These are phyloP conservation scores for Pyrus communis DNA, from an alignment of 306 rosid species.

Conservation along the genomic window DNA sequence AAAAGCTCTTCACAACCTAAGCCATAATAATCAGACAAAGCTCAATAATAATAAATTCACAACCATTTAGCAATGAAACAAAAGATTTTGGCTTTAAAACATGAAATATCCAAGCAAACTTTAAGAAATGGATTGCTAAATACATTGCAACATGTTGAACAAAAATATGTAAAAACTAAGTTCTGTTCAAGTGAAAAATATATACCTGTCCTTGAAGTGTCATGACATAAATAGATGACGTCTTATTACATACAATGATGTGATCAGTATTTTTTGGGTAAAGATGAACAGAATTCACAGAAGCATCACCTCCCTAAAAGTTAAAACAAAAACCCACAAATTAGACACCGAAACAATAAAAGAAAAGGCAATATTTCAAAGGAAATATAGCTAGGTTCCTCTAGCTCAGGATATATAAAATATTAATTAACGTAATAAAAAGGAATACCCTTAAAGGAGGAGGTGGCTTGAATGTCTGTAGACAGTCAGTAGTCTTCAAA, in stretches of 20 bases:
- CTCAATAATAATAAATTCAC: neutral
- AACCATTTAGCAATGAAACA: neutral
- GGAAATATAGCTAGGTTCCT: slow-evolving; percentile 6
- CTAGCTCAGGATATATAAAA: neutral
- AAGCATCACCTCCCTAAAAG: slow-evolving; percentile 91
- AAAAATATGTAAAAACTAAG: neutral
- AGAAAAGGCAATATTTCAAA: neutral
- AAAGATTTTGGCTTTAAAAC: neutral
- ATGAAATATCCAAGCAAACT: neutral
- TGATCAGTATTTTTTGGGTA: slow-evolving; percentile 84
- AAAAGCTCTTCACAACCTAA: slow-evolving; percentile 97
- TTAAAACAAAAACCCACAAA: slow-evolving; percentile 24
- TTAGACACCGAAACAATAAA: slow-evolving; percentile 12
- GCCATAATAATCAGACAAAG: slow-evolving; percentile 5
- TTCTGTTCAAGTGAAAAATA: neutral
- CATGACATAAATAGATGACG: slow-evolving; percentile 93
- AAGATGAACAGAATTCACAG: slow-evolving; percentile 92
- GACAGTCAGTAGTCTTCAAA: slow-evolving; percentile 77
- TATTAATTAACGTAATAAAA: neutral
- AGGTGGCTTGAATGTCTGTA: slow-evolving; percentile 95
- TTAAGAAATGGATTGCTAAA: neutral
- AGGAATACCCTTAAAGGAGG: slow-evolving; percentile 79
- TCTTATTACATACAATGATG: slow-evolving; percentile 86
- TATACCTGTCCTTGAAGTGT: slow-evolving; percentile 98
- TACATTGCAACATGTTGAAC: no score